Percentiles rank a stretch among this genome's conserved stretches.
Conservation (phyloP, 371 early-diverging fungal genomes). For the Dentiscutata heterogama region DNA sequence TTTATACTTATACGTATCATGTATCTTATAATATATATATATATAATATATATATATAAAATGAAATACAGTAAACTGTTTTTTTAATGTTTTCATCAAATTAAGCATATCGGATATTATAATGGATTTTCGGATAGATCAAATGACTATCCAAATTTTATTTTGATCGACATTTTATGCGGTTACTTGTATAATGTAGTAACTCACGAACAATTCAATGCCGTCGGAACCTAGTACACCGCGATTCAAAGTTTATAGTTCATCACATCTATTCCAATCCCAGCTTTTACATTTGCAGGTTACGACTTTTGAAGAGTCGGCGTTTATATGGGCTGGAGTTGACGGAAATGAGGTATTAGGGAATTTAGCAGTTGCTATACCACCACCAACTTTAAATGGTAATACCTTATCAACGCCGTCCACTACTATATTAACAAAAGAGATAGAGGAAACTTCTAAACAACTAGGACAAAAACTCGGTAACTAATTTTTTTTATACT, state of each 20-base stretch:
- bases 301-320: conserved; percentile 14
- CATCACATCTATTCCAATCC: conserved; percentile 10
- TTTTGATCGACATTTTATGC: no score
- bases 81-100: no score
- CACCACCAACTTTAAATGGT: not conserved
- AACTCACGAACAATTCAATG: not conserved
- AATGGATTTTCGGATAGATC: not conserved
- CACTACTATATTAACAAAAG: conserved; percentile 30
- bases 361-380: conserved; percentile 37
- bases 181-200: no score
- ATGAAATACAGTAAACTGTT: no score
- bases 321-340: conserved; percentile 23
- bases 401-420: not conserved
- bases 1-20: no score
- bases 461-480: conserved; percentile 41
- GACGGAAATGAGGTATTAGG: conserved; percentile 33
- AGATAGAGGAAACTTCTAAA: conserved; percentile 36
- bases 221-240: conserved; percentile 27
- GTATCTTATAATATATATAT: no score
- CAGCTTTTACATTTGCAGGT: conserved; percentile 37
- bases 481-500: not conserved
- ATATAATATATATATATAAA: no score
- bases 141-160: not conserved
- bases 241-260: conserved; percentile 17
- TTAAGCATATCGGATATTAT: not conserved